phyloP scores from a whole-genome alignment of 2,329 filamentous ascomycete species.

The Apiospora koreana region DNA sequence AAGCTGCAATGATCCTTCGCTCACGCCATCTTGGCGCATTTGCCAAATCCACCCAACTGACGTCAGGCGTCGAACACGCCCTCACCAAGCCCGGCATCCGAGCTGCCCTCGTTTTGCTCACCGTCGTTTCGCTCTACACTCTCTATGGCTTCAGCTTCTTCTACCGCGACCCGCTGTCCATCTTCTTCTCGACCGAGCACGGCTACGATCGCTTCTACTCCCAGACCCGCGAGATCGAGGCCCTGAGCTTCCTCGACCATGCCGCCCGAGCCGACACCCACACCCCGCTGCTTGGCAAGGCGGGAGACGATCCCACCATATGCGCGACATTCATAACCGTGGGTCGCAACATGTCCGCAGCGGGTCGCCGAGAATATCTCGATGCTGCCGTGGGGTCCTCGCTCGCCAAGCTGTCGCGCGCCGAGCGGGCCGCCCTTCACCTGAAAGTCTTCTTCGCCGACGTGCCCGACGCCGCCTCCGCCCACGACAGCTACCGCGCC shows the following conservation, averaged over 20 bases:
- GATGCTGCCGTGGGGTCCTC: conserved; percentile 24
- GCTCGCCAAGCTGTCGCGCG: conserved; percentile 31
- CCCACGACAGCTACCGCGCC: conserved; percentile 27
- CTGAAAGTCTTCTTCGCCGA: conserved; percentile 34
- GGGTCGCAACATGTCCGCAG: conserved; percentile 23
- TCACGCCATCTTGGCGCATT: background rate
- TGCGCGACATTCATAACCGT: conserved; percentile 32
- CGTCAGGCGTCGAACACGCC: background rate
- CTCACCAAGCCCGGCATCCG: conserved; percentile 26
- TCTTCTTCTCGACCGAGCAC: conserved; percentile 34
- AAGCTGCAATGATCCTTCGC: background rate
- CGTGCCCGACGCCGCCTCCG: conserved; percentile 26
- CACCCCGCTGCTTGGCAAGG: conserved; percentile 25
- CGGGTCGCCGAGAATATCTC: conserved; percentile 1
- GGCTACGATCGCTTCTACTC: conserved; percentile 33
- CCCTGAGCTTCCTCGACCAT: conserved; percentile 27
- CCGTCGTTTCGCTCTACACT: conserved; percentile 26
- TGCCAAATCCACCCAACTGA: conserved; percentile 1
- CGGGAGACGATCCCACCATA: conserved; percentile 24
- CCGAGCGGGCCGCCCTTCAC: conserved; percentile 27
- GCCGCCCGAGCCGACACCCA: conserved; percentile 18
- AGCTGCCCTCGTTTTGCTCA: conserved; percentile 25
- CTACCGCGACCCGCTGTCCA: conserved; percentile 34
- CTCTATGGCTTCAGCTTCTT: conserved; percentile 31
- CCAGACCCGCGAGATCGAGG: conserved; percentile 28